A percentile compares a stretch with the other conserved stretches of the same genome.
phyloP scores from a whole-genome alignment of 1,284 basidiomycete genomes.

The Moesziomyces sp. region DNA sequence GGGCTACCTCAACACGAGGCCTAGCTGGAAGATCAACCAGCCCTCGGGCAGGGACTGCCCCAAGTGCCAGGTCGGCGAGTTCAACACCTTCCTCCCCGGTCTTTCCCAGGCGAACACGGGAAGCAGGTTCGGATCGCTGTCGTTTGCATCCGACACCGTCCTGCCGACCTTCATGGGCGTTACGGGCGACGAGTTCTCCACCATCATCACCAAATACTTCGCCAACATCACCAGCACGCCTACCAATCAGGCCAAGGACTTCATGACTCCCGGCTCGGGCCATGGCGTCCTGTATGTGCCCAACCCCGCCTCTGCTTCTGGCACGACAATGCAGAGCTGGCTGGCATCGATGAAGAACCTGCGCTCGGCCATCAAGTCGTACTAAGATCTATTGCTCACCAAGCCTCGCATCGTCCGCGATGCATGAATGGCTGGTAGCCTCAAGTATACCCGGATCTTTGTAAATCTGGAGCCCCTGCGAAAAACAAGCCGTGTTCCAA shows the following conservation, averaged over 20 bases:
- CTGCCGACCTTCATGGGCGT: constrained; percentile 16
- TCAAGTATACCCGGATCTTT: too few relatives aligned
- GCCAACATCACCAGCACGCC: constrained; percentile 17
- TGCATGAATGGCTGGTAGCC: too few relatives aligned
- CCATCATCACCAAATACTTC: constrained; percentile 18
- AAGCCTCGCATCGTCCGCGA: too few relatives aligned
- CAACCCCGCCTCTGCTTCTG: constrained; percentile 7
- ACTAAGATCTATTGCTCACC: neutral
- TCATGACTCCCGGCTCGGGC: constrained; percentile 1
- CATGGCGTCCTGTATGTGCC: constrained; percentile 16
- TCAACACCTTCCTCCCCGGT: constrained; percentile 33
- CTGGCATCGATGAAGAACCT: constrained; percentile 18
- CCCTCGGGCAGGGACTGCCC: constrained; percentile 14
- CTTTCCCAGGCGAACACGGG: constrained; percentile 18
- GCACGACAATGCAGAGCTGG: constrained; percentile 9
- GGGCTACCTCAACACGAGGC: constrained; percentile 23
- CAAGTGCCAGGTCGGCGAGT: constrained; percentile 16
- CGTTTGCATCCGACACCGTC: constrained; percentile 7
- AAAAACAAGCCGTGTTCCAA: too few relatives aligned
- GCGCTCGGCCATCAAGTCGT: constrained; percentile 3
- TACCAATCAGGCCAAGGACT: constrained; percentile 26
- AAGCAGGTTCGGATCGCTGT: constrained; percentile 23
- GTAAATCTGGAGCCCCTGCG: too few relatives aligned
- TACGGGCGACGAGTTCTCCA: neutral
- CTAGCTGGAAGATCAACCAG: constrained; percentile 29